phyloP scores from a whole-genome alignment of 2,329 filamentous ascomycete species.

The Zymoseptoria pseudotritici region DNA sequence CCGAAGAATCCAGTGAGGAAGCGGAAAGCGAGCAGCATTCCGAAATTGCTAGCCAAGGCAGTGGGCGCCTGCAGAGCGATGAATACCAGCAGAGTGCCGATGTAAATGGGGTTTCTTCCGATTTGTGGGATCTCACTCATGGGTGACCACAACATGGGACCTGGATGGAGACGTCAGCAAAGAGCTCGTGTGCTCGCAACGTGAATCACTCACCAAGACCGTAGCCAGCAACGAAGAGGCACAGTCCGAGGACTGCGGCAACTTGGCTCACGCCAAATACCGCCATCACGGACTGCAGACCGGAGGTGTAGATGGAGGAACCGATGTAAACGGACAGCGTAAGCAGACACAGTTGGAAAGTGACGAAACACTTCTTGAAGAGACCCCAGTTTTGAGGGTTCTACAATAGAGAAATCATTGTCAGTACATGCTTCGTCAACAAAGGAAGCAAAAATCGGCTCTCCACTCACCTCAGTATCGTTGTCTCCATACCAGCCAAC shows the following conservation, averaged over 20 bases:
- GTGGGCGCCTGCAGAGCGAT: conserved; percentile 44
- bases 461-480: conserved; percentile 31
- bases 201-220: conserved; percentile 33
- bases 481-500: conserved; percentile 46
- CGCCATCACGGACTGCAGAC: conserved; percentile 33
- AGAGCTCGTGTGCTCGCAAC: background rate
- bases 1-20: conserved; percentile 48
- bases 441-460: conserved; percentile 3
- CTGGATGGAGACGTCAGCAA: background rate
- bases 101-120: conserved; percentile 44
- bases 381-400: conserved; percentile 32
- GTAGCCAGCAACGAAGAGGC: conserved; percentile 45
- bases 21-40: conserved; percentile 46
- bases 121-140: conserved; percentile 45
- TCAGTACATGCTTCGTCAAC: background rate
- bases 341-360: conserved; percentile 40
- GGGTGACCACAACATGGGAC: conserved; percentile 39
- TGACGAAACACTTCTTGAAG: conserved; percentile 38
- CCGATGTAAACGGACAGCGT: conserved; percentile 47
- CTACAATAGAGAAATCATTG: background rate
- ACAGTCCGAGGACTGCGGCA: conserved; percentile 43
- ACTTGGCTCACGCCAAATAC: conserved; percentile 41
- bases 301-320: conserved; percentile 45
- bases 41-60: conserved; percentile 44
- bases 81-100: conserved; percentile 43